Conservation (phyloP, 192 early-diverging fungal genomes). For the Gonapodya prolifera region DNA sequence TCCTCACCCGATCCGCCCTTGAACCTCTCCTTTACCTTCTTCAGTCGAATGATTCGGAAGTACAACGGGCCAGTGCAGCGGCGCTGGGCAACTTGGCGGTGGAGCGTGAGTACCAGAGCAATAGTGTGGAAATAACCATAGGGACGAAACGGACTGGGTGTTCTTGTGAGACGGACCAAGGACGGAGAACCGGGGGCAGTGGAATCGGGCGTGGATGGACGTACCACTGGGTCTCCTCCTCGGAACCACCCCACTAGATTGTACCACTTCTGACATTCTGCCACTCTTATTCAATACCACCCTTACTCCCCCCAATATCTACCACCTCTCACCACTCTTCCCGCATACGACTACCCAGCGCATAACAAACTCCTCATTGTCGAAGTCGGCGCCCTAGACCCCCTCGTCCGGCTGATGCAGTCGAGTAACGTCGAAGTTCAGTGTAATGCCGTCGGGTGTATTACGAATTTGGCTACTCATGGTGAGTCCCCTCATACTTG, state of each 20-base stretch:
- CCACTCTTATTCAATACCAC: not conserved
- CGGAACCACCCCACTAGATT: too few species aligned
- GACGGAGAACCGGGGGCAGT: too few species aligned
- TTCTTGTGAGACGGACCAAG: too few species aligned
- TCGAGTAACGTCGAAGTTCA: conserved; percentile 79
- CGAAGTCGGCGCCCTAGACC: conserved; percentile 67
- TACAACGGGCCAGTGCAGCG: conserved; percentile 72
- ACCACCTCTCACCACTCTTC: too few species aligned
- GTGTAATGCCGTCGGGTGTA: conserved; percentile 87
- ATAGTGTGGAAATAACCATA: too few species aligned
- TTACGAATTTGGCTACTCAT: conserved; percentile 80
- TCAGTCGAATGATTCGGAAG: conserved; percentile 68
- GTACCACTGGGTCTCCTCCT: too few species aligned
- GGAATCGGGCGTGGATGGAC: too few species aligned
- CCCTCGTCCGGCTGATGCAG: conserved; percentile 75
- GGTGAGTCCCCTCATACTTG: too few species aligned
- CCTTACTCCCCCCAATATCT: not conserved
- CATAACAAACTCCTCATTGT: conserved; percentile 79
- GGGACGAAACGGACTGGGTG: too few species aligned
- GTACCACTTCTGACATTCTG: not conserved
- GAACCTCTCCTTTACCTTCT: conserved; percentile 73
- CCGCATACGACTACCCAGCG: too few species aligned
- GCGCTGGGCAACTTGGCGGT: conserved; percentile 80
- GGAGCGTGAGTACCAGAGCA: conserved; percentile 49
- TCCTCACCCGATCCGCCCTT: conserved; percentile 57